Conservation (phyloP, 495 filamentous ascomycete species). For the Cryomyces minteri region DNA sequence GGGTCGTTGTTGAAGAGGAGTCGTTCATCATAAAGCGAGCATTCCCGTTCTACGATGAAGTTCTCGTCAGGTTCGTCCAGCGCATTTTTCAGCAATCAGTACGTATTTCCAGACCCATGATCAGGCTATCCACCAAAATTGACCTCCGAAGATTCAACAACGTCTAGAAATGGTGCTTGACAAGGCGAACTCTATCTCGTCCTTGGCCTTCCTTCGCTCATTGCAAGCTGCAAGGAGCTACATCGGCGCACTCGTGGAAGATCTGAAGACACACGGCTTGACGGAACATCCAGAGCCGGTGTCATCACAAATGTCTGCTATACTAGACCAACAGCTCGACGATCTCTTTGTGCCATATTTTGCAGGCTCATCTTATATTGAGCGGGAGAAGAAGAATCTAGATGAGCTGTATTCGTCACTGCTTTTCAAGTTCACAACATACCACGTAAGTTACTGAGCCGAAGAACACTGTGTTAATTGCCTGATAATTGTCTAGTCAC, state of each 20-base stretch:
- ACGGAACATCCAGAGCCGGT: slow-evolving; percentile 89
- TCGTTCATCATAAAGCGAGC: slow-evolving; percentile 88
- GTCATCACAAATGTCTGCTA: slow-evolving; percentile 65
- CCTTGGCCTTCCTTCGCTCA: slow-evolving; percentile 77
- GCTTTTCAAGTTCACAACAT: slow-evolving; percentile 87
- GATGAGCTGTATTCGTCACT: slow-evolving; percentile 87
- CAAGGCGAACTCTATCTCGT: slow-evolving; percentile 78
- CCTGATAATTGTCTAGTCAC: slow-evolving; percentile 24
- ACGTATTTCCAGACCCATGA: background rate
- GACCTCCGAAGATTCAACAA: slow-evolving; percentile 47
- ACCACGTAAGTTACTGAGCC: slow-evolving; percentile 32
- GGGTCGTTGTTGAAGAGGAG: slow-evolving; percentile 90
- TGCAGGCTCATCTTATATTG: slow-evolving; percentile 84
- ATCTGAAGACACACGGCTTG: slow-evolving; percentile 83
- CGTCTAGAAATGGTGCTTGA: slow-evolving; percentile 89
- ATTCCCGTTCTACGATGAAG: slow-evolving; percentile 91
- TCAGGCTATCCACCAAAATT: background rate
- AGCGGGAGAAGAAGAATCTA: slow-evolving; percentile 73
- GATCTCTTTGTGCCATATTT: slow-evolving; percentile 95
- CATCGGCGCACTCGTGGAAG: slow-evolving; percentile 70
- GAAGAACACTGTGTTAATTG: background rate
- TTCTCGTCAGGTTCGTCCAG: slow-evolving; percentile 79
- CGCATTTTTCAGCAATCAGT: slow-evolving; percentile 87
- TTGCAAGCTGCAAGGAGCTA: slow-evolving; percentile 78
- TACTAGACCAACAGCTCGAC: slow-evolving; percentile 88